Evolutionary conservation across 208 protist genomes (phyloP), one percentile per base, ranked within the genome.

Genomic region (Trypanosoma congolense): DNA sequence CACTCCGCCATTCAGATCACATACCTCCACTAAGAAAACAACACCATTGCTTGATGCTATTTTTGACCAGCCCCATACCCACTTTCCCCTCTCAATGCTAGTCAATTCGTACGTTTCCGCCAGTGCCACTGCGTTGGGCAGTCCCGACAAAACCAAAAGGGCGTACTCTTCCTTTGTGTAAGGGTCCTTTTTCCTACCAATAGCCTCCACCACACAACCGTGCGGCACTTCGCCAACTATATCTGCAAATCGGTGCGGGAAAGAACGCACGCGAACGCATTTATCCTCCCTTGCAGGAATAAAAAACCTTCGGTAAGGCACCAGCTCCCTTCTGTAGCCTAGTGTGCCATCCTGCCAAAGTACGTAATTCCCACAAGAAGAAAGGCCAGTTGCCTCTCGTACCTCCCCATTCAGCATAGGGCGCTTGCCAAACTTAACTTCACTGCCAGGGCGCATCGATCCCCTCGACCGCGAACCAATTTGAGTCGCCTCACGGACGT

Each of bases 41-140:
- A 79, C 51, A 12, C 80, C 80, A 44, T 66, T 82, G 21, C 59
- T 59, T 8, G 79, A 73, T 1, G 65, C 43, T 31, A 87, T 57
- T 54, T 87, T 87, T 22, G 80, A 82, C 83, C 83, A 91, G 4
- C 83, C 83, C 83, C 83, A 91, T n/a, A 86, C 41, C 54, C 68
- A 83, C 31, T 58, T 69, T 8, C 49, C 60, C n/a, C 52, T 49
- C 14, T 69, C 70, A 33, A 66, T 44, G 38, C 45, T 72, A 6
- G 31, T 56, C 4, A 91, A 60, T 2, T 57, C 50, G 56, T 85
- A 84, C 16, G 66, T 67, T 36, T 54, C 30, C 0, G 76, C 43
- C 30, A 79, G 54, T 29, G 29, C 9, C 35, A 44, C 51, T 53
- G 67, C 35, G 12, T 70, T 28, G 38, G 49, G n/a, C 1, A 56